Percentiles rank a stretch among this genome's conserved stretches.
Evolutionary conservation across 2,329 filamentous ascomycete genomes (phyloP).

Genomic region (Curvularia lunata): DNA sequence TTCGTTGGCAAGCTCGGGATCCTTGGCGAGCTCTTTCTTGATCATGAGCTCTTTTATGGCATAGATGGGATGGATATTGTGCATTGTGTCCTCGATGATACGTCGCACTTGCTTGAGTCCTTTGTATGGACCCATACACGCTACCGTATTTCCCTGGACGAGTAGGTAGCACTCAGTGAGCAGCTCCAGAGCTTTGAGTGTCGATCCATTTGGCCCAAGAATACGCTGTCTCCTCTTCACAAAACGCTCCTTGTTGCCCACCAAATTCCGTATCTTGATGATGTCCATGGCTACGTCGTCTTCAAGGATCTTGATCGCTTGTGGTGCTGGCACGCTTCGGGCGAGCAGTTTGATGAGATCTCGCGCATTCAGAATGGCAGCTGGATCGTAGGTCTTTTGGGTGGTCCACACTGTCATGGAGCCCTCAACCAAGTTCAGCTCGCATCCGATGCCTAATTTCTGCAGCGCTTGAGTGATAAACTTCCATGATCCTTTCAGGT

Average conservation of each 20-base stretch:
- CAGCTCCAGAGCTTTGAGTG: conserved; percentile 90
- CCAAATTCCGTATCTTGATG: conserved; percentile 90
- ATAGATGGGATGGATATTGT: conserved; percentile 87
- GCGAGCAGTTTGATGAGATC: conserved; percentile 94
- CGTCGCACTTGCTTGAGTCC: conserved; percentile 90
- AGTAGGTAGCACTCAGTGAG: conserved; percentile 87
- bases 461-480: conserved; percentile 86
- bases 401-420: conserved; percentile 98
- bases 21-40: conserved; percentile 88
- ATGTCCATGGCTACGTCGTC: conserved; percentile 92
- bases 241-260: conserved; percentile 93
- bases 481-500: conserved; percentile 92
- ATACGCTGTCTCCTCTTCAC: conserved; percentile 94
- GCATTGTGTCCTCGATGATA: conserved; percentile 91
- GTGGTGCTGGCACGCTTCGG: conserved; percentile 82
- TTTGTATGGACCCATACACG: conserved; percentile 89
- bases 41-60: conserved; percentile 97
- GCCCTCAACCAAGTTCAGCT: conserved; percentile 91
- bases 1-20: conserved; percentile 83
- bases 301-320: conserved; percentile 92
- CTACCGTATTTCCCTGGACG: conserved; percentile 95
- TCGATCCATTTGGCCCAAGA: conserved; percentile 87
- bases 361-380: conserved; percentile 88
- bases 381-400: conserved; percentile 87
- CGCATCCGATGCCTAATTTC: conserved; percentile 86